phyloP scores from a whole-genome alignment of 192 early-diverging fungal species.

The Powellomyces hirtus region DNA sequence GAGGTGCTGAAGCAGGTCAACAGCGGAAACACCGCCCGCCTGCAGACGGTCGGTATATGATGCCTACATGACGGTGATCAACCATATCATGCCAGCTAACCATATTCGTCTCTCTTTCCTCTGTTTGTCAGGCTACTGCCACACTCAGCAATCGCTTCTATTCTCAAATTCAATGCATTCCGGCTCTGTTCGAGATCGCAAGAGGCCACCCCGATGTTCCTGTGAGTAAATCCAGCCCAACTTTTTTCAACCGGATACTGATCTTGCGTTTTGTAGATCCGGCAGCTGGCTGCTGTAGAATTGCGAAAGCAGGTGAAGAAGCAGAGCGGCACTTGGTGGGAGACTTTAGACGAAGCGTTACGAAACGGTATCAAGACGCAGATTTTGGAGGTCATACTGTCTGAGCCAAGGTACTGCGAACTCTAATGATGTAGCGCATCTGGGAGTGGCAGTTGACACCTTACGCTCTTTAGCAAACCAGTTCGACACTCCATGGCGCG shows the following conservation, averaged over 20 bases:
- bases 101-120: neutral
- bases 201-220: conserved; percentile 23
- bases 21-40: conserved; percentile 48
- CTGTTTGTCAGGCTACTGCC: conserved; percentile 57
- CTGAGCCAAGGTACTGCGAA: conserved; percentile 65
- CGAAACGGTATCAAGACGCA: conserved; percentile 62
- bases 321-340: conserved; percentile 58
- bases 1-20: conserved; percentile 55
- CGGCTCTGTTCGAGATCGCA: conserved; percentile 76
- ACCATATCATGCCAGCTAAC: too few species aligned
- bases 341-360: conserved; percentile 53
- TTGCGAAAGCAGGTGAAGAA: conserved; percentile 76
- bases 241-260: neutral
- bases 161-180: conserved; percentile 67
- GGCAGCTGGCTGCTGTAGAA: conserved; percentile 88
- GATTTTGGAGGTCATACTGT: conserved; percentile 70
- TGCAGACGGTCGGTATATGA: conserved; percentile 29
- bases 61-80: too few species aligned
- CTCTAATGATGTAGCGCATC: neutral
- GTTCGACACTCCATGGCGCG: conserved; percentile 79
- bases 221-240: neutral
- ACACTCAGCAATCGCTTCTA: conserved; percentile 76
- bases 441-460: neutral
- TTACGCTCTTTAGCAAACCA: conserved; percentile 43
- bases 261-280: conserved; percentile 42